Conservation (phyloP, 371 early-diverging fungal genomes). For the Gilbertella persicaria region DNA sequence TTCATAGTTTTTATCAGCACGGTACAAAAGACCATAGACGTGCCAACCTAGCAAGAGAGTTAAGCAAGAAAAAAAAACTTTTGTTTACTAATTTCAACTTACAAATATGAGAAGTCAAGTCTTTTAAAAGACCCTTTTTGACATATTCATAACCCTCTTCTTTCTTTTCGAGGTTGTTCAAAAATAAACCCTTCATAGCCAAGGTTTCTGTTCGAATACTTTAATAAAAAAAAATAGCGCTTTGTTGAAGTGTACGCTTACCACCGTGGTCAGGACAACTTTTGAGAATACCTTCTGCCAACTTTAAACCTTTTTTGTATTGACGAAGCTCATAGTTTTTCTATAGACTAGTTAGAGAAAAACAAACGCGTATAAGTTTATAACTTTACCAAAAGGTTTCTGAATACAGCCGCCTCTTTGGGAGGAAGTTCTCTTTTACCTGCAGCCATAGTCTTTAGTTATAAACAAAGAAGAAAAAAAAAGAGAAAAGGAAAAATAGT, state of each 20-base stretch:
- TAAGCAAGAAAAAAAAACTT: neutral
- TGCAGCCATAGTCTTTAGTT: conserved; percentile 1
- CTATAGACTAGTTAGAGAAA: conserved; percentile 45
- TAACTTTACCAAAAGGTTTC: conserved; percentile 71
- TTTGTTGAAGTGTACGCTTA: conserved; percentile 28
- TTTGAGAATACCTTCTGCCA: conserved; percentile 88
- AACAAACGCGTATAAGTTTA: neutral
- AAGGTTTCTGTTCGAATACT: conserved; percentile 74
- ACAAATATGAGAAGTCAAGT: conserved; percentile 87
- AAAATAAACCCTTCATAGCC: conserved; percentile 94
- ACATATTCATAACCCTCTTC: conserved; percentile 91
- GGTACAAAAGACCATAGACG: conserved; percentile 89
- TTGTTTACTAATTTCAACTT: conserved; percentile 15
- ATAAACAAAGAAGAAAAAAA: neutral
- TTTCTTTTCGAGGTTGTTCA: conserved; percentile 83
- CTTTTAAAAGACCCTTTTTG: conserved; percentile 81
- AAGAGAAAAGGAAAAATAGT: neutral
- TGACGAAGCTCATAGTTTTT: conserved; percentile 93
- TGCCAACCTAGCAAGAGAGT: conserved; percentile 82
- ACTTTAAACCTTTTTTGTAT: conserved; percentile 94
- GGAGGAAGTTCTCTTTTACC: conserved; percentile 57
- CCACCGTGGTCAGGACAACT: conserved; percentile 95
- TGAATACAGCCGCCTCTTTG: conserved; percentile 80
- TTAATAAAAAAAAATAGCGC: neutral
- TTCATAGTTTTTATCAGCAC: conserved; percentile 91